phyloP scores from a whole-genome alignment of 306 rosid species.

The Hylodesmum podocarpum region DNA sequence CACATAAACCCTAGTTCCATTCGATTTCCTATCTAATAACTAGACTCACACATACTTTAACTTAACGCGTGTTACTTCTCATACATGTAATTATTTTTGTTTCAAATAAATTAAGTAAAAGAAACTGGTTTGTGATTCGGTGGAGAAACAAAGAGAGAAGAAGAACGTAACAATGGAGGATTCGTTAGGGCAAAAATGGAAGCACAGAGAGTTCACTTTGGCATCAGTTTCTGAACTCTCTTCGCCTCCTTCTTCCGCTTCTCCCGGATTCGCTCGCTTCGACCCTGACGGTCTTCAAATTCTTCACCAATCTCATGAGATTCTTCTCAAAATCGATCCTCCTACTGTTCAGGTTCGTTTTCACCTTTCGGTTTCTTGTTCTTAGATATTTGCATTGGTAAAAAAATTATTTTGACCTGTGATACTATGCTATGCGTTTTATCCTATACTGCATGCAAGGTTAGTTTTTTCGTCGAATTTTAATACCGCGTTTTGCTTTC shows the following conservation, averaged over 20 bases:
- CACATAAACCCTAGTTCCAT: constrained; percentile 68
- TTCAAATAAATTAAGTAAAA: neutral
- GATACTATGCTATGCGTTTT: neutral
- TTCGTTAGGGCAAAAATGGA: constrained; percentile 40
- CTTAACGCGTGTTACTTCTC: neutral
- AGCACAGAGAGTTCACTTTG: constrained; percentile 57
- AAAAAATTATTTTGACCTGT: neutral
- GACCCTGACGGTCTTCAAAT: constrained; percentile 48
- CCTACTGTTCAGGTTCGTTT: constrained; percentile 57
- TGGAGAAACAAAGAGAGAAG: neutral
- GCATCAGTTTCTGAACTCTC: constrained; percentile 69
- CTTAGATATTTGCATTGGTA: neutral
- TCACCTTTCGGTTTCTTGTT: neutral
- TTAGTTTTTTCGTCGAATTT: neutral
- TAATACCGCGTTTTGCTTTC: neutral
- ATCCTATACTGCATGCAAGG: neutral
- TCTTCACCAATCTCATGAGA: constrained; percentile 44
- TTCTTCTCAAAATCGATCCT: constrained; percentile 55
- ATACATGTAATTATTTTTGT: neutral
- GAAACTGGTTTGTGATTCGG: neutral
- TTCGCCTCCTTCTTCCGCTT: constrained; percentile 34
- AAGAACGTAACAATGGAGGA: constrained; percentile 69
- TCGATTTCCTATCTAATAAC: neutral
- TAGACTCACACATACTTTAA: neutral
- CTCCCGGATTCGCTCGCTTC: constrained; percentile 74